Evolutionary conservation across 2,329 filamentous ascomycete species (phyloP), one percentile per base, ranked within the genome.

Genomic region (Gnomoniopsis sp.): DNA sequence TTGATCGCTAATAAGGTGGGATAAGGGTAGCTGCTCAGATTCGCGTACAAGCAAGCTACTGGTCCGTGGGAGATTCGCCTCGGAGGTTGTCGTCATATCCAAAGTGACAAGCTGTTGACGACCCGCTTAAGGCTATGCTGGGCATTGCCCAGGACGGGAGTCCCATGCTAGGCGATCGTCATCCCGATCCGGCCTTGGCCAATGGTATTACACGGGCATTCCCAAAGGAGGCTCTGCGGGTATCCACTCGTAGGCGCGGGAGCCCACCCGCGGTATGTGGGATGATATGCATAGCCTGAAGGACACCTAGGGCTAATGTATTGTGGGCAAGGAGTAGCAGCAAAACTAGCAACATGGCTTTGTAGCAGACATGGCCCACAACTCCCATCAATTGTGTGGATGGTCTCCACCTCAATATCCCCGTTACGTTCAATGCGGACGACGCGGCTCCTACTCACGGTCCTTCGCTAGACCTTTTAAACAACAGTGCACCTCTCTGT

Each of bases 331-430:
- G n/a, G n/a, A n/a, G n/a, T n/a, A 4, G 51, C 12, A 47, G 17
- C 22, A 34, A 38, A 38, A 8, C 8, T 38, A 15, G 43, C 43
- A 12, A 19, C 43, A 49, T 38, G 53, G 44, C 19, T 15, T 38
- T 19, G 53, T 55, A 55, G 53, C 53, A 55, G 53, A 48, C 4
- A 23, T 23, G 53, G 34, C 33, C 53, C 53, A 55, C 53, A 19
- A 30, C 2, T 10, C 11, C 12, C 43, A 22, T 47, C 52, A 23
- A 23, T 23, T n/a, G 11, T 34, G 23, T 30, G 26, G 38, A 36
- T 15, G 36, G 53, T 49, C 23, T 41, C 53, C 53, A 55, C 53
- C 30, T 30, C 33, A 49, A 55, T 55, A 23, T 33, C 53, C 49
- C 30, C 43, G 53, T 23, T 33, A 55, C 53, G 21, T 17, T 15